Evolutionary conservation across 129 eudicot genomes (phyloP).

Genomic region (Lactuca sativa): DNA sequence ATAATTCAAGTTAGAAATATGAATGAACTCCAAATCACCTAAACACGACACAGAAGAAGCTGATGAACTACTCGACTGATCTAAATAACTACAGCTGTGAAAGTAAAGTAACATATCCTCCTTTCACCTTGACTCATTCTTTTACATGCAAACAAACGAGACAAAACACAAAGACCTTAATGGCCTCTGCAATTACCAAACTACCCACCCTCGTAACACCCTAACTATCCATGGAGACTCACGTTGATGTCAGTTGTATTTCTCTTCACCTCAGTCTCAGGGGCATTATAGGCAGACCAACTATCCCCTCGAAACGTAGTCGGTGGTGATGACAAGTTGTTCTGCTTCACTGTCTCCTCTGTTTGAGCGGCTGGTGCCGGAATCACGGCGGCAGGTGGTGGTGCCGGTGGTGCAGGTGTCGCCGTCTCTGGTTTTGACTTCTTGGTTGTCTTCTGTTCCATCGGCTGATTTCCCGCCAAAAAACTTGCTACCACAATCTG

Average conservation of each 20-base stretch:
- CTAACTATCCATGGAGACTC: constrained; percentile 38
- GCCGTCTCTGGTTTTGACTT: constrained; percentile 46
- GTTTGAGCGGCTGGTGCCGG: constrained; percentile 42
- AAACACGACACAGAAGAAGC: constrained; percentile 4
- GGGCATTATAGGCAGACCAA: constrained; percentile 49
- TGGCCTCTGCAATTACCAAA: constrained; percentile 15
- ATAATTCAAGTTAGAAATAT: background rate
- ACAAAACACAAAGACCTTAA: constrained; percentile 10
- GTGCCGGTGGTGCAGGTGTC: constrained; percentile 19
- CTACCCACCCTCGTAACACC: constrained; percentile 16
- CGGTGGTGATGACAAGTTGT: constrained; percentile 28
- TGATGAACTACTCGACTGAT: constrained; percentile 20
- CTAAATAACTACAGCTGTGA: constrained; percentile 7
- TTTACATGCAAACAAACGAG: constrained; percentile 11
- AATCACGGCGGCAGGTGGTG: constrained; percentile 32
- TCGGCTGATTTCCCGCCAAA: constrained; percentile 62
- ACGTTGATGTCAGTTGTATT: constrained; percentile 63
- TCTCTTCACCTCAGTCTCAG: constrained; percentile 52
- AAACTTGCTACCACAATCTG: constrained; percentile 89
- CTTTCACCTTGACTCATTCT: background rate
- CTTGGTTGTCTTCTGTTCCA: constrained; percentile 61
- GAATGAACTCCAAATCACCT: constrained; percentile 14
- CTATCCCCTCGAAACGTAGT: constrained; percentile 54
- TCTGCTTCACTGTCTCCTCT: constrained; percentile 40
- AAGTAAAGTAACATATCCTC: too few species aligned